A percentile compares a stretch with the other conserved stretches of the same genome.
Conservation (phyloP, 148 eudicot genomes). For the Rhododendron kiyosumense region DNA sequence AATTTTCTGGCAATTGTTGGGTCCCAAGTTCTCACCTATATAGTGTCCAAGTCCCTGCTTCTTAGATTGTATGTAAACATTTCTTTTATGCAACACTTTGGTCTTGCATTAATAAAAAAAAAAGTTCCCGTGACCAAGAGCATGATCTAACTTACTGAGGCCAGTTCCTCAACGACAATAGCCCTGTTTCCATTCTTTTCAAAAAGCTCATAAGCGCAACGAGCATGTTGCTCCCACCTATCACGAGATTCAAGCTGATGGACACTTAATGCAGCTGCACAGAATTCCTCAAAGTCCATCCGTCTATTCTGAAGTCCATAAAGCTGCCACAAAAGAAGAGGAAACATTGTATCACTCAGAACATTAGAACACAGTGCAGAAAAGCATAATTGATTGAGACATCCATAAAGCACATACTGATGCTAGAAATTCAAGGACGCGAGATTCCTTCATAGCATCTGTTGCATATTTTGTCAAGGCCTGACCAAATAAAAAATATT, state of each 20-base stretch:
- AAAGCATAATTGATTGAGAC: background rate
- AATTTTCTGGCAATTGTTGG: background rate
- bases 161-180: slow-evolving; percentile 82
- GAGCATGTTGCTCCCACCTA: slow-evolving; percentile 94
- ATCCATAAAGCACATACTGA: slow-evolving; percentile 47
- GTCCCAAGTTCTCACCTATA: background rate
- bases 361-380: background rate
- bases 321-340: slow-evolving; percentile 39
- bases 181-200: slow-evolving; percentile 92
- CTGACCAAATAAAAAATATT: slow-evolving; percentile 34
- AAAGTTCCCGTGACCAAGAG: background rate
- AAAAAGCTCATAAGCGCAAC: slow-evolving; percentile 82
- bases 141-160: slow-evolving; percentile 55
- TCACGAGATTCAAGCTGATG: slow-evolving; percentile 87
- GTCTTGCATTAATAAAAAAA: background rate
- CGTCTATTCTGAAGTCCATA: slow-evolving; percentile 76
- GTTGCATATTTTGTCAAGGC: slow-evolving; percentile 84
- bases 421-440: slow-evolving; percentile 69
- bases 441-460: slow-evolving; percentile 93
- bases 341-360: background rate
- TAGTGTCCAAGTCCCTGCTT: background rate
- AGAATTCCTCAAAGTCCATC: slow-evolving; percentile 93
- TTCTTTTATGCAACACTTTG: background rate
- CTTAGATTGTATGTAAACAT: background rate
- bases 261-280: slow-evolving; percentile 86